phyloP scores from a whole-genome alignment of 129 eudicot species.

The sunflower (Helianthus annuus) region DNA sequence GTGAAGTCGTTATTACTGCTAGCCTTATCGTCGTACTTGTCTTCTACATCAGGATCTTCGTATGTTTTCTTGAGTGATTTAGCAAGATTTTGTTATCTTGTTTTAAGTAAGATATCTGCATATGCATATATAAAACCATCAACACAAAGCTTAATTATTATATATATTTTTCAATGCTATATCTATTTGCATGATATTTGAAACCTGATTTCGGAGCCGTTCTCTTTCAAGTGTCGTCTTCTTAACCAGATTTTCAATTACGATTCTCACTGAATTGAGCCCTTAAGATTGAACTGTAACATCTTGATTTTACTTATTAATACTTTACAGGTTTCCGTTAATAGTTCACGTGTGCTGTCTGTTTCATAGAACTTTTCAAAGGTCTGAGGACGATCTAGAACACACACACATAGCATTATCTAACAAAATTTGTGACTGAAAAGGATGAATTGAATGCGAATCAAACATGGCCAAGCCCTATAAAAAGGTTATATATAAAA shows the following conservation, averaged over 20 bases:
- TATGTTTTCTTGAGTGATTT: constrained; percentile 32
- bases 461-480: no score
- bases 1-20: not conserved
- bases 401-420: no score
- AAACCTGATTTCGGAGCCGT: constrained; percentile 89
- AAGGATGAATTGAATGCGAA: no score
- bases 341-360: no score
- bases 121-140: constrained; percentile 4
- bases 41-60: constrained; percentile 23
- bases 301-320: constrained; percentile 45
- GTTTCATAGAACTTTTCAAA: no score
- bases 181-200: constrained; percentile 7
- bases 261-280: constrained; percentile 54
- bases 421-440: no score
- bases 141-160: not conserved
- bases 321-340: no score
- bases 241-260: constrained; percentile 49
- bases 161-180: not conserved
- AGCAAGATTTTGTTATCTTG: constrained; percentile 54
- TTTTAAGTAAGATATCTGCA: constrained; percentile 66
- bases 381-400: no score
- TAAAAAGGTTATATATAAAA: no score
- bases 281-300: constrained; percentile 51
- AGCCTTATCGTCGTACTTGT: constrained; percentile 33
- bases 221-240: constrained; percentile 87